Base-by-base conservation (phyloP, 768 basidiomycete genomes). In the Sporobolomyces pararoseus region DNA sequence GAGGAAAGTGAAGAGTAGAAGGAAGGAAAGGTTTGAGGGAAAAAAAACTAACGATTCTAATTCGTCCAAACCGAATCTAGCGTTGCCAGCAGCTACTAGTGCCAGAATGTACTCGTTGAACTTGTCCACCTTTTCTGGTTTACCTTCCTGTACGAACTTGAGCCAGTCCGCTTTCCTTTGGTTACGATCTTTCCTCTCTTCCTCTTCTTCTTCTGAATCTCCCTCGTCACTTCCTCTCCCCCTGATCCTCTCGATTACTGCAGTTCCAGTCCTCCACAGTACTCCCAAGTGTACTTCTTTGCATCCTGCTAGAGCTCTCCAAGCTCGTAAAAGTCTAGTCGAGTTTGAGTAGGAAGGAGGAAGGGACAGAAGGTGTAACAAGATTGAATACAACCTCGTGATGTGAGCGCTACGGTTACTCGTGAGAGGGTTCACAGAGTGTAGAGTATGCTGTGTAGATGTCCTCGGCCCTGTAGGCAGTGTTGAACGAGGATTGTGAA, bases 21-120 rank as follows among this genome's bases (percentile, higher is more conserved):
- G 31, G 46, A 60, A 27, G 47, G 46, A 35, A 46, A 61, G 29
- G 35, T n/a, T n/a, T n/a, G 34, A 54, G 27, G 39, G 12, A 34
- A 29, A 17, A 29, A 60, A 60, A 47, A 39, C 68, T 35, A 17
- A 73, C 72, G 57, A 31, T 21, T 73, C 72, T 50, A 70, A 58
- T 59, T 73, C 72, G 19, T 73, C 72, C 50, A 73, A 55, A n/a
- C 65, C 72, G 57, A 70, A 60, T 25, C 44, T 39, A 29, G 37
- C 35, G 3, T 51, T 31, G 1, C 72, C 72, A 13, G 51, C 52
- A 12, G 57, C 72, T 14, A 62, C 68, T 35, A 73, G 65, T 10
- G 61, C 65, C 52, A 73, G 62, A 44, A 35, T 13, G 58, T 70
- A 73, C 58, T 73, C 72, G 52, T 27, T 4, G 32, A 70, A 66